Conservation (phyloP, 169 alveolate species). For the Cryptosporidium tyzzeri region DNA sequence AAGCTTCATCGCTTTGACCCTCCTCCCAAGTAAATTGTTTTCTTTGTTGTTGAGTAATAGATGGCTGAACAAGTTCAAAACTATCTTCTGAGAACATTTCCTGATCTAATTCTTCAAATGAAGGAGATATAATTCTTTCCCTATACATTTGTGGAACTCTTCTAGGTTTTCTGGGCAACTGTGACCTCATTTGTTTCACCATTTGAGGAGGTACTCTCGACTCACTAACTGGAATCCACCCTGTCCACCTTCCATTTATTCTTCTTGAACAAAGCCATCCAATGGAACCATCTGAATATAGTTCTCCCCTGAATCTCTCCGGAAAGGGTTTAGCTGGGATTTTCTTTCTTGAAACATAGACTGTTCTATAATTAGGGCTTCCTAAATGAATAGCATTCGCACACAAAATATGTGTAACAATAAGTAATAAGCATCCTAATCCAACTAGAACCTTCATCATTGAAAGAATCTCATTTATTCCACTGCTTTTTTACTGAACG, state of each 20-base stretch:
- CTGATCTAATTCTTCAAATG: background rate
- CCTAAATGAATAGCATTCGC: background rate
- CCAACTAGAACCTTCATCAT: background rate
- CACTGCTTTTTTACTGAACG: background rate
- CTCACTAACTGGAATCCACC: constrained; percentile 39
- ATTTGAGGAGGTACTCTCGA: constrained; percentile 27
- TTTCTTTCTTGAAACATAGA: constrained; percentile 14
- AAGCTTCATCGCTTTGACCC: background rate
- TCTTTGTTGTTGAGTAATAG: background rate
- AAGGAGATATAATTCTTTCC: background rate
- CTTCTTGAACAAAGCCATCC: constrained; percentile 11
- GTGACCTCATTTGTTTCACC: constrained; percentile 5
- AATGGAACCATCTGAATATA: constrained; percentile 37
- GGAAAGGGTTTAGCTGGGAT: constrained; percentile 19
- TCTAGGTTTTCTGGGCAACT: background rate
- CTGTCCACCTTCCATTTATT: constrained; percentile 15
- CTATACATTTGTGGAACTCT: background rate
- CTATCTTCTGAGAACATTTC: background rate
- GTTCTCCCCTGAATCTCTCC: constrained; percentile 42
- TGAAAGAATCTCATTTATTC: background rate
- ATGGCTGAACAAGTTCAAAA: background rate
- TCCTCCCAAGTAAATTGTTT: constrained; percentile 31
- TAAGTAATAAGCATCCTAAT: background rate
- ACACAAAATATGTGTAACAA: background rate
- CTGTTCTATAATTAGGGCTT: constrained; percentile 1